Base-by-base conservation (phyloP, 2,329 filamentous ascomycete genomes). In the Pseudogymnoascus sp. region DNA sequence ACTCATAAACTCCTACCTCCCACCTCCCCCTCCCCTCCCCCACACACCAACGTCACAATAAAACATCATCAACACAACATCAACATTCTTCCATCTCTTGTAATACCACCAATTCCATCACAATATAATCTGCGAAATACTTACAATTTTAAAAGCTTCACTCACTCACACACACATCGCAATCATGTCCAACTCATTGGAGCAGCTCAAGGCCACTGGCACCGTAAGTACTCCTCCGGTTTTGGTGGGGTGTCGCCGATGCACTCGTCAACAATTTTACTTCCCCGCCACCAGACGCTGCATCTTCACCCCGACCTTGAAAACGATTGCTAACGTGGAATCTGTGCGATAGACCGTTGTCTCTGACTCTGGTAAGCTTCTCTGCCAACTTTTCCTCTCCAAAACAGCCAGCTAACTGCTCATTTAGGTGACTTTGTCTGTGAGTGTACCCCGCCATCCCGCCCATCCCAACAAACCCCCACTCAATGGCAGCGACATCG, bases 161-260 rank as follows among this genome's bases (percentile, higher is more conserved):
- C 11, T 23, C 60, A 36, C 26, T 68, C 44, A 31, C 11, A 33
- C 60, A 36, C 26, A 23, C 38, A 36, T 19, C n/a, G 17, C 28
- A 26, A 72, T 67, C 65, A 97, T 97, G 93, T 80, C 91, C 79
- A 88, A 82, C 79, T 91, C 93, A 79, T 89, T 99, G 74, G 95
- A 97, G 74, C 93, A 97, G 83, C 87, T 99, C 78, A 99, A 99
- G 86, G 87, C 91, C 82, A 79, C 89, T 77, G 95, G 95, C 88
- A 99, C 95, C 75, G 92, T 96, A 84, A 80, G 91, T 90, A 68
- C 63, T 67, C 70, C 69, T 67, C 72, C 61, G 62, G n/a, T 42
- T 36, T 21, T 63, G 47, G 61, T 47, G n/a, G 36, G 53, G 53
- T 31, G n/a, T 19, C 9, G 33, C 9, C 2, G 42, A 21, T n/a